phyloP scores from a whole-genome alignment of 257 asterid species.

The Mitragyna speciosa region DNA sequence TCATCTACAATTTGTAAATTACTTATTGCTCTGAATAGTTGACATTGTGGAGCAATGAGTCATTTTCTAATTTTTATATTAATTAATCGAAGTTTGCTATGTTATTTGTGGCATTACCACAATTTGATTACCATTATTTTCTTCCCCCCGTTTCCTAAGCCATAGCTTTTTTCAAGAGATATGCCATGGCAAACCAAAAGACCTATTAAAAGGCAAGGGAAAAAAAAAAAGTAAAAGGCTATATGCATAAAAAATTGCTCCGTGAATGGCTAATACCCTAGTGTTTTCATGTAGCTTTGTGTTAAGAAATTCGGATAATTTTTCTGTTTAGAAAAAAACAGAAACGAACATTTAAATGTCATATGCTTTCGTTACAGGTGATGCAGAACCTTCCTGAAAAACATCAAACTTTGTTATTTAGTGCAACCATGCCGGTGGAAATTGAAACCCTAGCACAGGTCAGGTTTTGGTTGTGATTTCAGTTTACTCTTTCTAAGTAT shows the following conservation, averaged over 20 bases:
- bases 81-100: not conserved
- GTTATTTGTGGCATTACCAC: not conserved
- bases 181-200: not conserved
- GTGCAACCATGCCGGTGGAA: constrained; percentile 96
- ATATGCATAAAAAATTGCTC: not conserved
- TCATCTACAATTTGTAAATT: not conserved
- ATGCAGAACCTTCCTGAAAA: constrained; percentile 78
- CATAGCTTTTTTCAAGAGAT: not conserved
- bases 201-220: not conserved
- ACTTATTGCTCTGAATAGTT: not conserved
- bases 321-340: not conserved
- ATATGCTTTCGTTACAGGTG: constrained; percentile 46
- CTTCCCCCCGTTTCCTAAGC: not conserved
- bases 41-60: not conserved
- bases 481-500: too few relatives aligned
- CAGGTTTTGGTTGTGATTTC: not conserved
- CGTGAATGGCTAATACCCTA: not conserved
- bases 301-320: not conserved
- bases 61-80: not conserved
- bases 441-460: constrained; percentile 65
- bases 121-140: not conserved
- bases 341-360: constrained; percentile 11
- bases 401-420: constrained; percentile 82
- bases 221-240: not conserved
- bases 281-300: not conserved